phyloP scores from a whole-genome alignment of 257 asterid species.

The Plantago major region DNA sequence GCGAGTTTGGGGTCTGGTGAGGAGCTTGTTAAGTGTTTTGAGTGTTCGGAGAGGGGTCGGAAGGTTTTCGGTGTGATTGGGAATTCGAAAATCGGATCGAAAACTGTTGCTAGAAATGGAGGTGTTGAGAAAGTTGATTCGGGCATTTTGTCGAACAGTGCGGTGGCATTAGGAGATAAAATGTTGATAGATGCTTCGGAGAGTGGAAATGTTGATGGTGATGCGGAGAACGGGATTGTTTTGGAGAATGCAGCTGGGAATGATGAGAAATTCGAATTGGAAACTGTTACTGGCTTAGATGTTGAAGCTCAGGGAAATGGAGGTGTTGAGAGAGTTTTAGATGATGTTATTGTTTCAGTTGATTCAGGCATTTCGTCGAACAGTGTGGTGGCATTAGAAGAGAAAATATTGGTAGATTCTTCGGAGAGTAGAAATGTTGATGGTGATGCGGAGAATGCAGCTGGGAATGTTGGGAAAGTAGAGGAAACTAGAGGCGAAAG shows the following conservation, averaged over 20 bases:
- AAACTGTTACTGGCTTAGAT: background rate
- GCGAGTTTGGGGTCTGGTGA: slow-evolving; percentile 72
- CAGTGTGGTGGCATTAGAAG: slow-evolving; percentile 21
- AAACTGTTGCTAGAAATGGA: slow-evolving; percentile 1
- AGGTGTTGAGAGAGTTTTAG: slow-evolving; percentile 12
- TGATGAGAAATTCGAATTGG: slow-evolving; percentile 31
- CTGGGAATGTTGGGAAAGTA: too few relatives aligned
- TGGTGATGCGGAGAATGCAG: too few relatives aligned
- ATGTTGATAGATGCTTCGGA: slow-evolving; percentile 16
- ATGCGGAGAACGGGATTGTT: slow-evolving; percentile 16
- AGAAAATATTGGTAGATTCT: slow-evolving; percentile 15
- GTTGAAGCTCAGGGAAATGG: too few relatives aligned
- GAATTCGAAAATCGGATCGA: slow-evolving; percentile 38
- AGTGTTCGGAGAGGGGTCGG: slow-evolving; percentile 90
- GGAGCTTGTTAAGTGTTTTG: slow-evolving; percentile 73
- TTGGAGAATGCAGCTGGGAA: too few relatives aligned
- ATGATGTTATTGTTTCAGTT: too few relatives aligned
- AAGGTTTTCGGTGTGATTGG: slow-evolving; percentile 79
- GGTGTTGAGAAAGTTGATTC: slow-evolving; percentile 22
- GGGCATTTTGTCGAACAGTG: slow-evolving; percentile 32
- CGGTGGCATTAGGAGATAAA: slow-evolving; percentile 19
- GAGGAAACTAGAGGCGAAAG: too few relatives aligned
- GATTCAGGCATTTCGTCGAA: slow-evolving; percentile 36
- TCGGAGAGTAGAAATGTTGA: slow-evolving; percentile 18
- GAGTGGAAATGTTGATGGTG: slow-evolving; percentile 10